Percentiles rank a stretch among this genome's conserved stretches.
Evolutionary conservation across 768 basidiomycete genomes (phyloP).

Genomic region (Trichaptum fuscoviolaceum): DNA sequence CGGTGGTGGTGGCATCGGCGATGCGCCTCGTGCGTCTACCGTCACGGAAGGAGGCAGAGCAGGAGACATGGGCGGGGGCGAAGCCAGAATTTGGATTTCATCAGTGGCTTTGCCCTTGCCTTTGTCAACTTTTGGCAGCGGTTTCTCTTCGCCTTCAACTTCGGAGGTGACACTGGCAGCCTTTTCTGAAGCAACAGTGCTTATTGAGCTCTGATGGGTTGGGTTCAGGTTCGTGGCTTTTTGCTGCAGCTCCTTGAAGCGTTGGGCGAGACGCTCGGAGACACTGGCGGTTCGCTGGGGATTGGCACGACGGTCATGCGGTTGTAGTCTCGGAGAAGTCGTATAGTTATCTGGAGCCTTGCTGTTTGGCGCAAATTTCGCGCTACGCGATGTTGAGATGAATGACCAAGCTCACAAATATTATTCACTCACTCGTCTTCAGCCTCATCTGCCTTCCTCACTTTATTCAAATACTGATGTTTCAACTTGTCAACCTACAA

Average conservation of each 20-base stretch:
- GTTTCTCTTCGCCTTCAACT: constrained; percentile 18
- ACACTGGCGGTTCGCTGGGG: constrained; percentile 72
- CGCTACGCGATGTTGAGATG: constrained; percentile 39
- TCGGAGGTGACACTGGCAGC: background rate
- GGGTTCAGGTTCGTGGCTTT: constrained; percentile 35
- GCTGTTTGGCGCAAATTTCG: constrained; percentile 77
- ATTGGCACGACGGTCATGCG: constrained; percentile 40
- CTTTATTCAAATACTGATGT: constrained; percentile 71
- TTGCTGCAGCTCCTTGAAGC: constrained; percentile 75
- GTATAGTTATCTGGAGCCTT: constrained; percentile 68
- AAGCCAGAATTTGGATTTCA: constrained; percentile 10
- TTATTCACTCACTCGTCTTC: constrained; percentile 78
- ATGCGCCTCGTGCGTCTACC: constrained; percentile 14
- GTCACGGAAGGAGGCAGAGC: constrained; percentile 42
- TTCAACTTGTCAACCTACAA: constrained; percentile 57
- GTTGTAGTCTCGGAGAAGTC: constrained; percentile 63
- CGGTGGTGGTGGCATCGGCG: constrained; percentile 34
- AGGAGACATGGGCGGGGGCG: constrained; percentile 53
- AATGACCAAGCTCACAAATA: constrained; percentile 6
- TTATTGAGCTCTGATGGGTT: constrained; percentile 17
- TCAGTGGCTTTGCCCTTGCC: constrained; percentile 63
- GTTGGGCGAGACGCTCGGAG: constrained; percentile 80
- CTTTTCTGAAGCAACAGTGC: background rate
- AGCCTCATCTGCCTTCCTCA: constrained; percentile 81
- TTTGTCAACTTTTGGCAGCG: constrained; percentile 62